Evolutionary conservation across 768 basidiomycete species (phyloP).

Genomic region (Pleurotus eryngii): DNA sequence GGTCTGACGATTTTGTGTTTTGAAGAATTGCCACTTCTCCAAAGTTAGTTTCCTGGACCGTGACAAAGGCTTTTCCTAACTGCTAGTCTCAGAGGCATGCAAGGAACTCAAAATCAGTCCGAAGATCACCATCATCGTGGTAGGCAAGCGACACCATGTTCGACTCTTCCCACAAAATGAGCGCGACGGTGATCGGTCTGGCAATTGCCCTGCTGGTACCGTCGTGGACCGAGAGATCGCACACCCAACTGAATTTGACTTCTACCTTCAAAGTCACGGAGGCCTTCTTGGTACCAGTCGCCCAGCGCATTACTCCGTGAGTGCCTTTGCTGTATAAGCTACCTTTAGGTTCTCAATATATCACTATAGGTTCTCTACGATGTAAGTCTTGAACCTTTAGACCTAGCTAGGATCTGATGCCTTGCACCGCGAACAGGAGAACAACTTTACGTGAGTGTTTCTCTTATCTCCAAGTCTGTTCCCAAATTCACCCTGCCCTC

Average conservation of each 20-base stretch:
- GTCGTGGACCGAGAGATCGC: conserved; percentile 71
- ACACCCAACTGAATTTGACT: conserved; percentile 76
- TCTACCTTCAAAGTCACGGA: conserved; percentile 74
- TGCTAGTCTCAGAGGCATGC: conserved; percentile 54
- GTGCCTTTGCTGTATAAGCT: neutral
- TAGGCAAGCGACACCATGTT: conserved; percentile 75
- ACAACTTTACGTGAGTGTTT: conserved; percentile 41
- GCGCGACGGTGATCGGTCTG: conserved; percentile 58
- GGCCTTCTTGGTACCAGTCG: conserved; percentile 73
- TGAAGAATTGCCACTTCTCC: conserved; percentile 56
- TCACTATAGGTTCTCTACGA: conserved; percentile 32
- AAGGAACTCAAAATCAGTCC: conserved; percentile 51
- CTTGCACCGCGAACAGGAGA: conserved; percentile 29
- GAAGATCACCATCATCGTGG: conserved; percentile 73
- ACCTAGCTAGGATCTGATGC: neutral
- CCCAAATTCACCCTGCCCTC: neutral
- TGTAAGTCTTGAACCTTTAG: conserved; percentile 21
- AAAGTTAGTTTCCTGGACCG: conserved; percentile 34
- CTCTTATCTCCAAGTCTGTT: neutral
- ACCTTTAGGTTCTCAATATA: neutral
- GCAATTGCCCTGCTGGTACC: conserved; percentile 76
- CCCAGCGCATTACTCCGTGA: conserved; percentile 50
- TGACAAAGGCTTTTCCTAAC: too few relatives aligned
- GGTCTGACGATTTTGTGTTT: too few relatives aligned
- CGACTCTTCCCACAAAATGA: conserved; percentile 50